Percentiles rank a stretch among this genome's conserved stretches.
phyloP scores from a whole-genome alignment of 441 rosid species.

The Biscutella auriculata region DNA sequence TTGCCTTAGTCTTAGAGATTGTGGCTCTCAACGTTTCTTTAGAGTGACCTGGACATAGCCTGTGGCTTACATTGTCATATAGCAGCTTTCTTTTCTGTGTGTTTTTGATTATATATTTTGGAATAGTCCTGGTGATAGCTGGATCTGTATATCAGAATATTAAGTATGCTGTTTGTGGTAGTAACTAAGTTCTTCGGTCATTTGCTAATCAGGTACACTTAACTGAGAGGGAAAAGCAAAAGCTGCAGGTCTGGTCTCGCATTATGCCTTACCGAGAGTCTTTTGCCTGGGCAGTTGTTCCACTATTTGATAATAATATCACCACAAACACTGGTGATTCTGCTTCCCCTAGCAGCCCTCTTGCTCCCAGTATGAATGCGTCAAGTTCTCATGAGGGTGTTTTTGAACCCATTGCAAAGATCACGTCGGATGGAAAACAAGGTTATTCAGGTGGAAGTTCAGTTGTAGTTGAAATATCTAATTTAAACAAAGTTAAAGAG shows the following conservation, averaged over 20 bases:
- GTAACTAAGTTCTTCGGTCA: constrained; percentile 7
- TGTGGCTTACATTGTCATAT: background rate
- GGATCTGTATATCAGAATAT: background rate
- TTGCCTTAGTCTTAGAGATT: constrained; percentile 10
- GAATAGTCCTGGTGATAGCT: background rate
- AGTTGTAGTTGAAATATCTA: constrained; percentile 86
- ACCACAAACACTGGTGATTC: constrained; percentile 76
- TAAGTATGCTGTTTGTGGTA: background rate
- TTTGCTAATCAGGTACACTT: constrained; percentile 56
- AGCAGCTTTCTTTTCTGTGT: constrained; percentile 1
- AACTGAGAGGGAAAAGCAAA: constrained; percentile 97
- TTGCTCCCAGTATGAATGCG: constrained; percentile 80
- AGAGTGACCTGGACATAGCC: background rate
- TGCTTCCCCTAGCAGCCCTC: constrained; percentile 98
- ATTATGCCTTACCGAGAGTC: constrained; percentile 97
- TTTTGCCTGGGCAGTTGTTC: constrained; percentile 98
- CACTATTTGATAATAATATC: constrained; percentile 84
- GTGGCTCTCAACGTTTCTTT: background rate
- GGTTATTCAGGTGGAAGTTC: constrained; percentile 86
- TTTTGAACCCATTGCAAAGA: constrained; percentile 75
- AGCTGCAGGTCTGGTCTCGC: constrained; percentile 98
- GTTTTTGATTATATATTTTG: background rate
- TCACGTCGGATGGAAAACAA: constrained; percentile 80
- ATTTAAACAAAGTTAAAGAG: constrained; percentile 94
- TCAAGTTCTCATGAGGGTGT: constrained; percentile 80